Evolutionary conservation across 805 yeast species (phyloP), one percentile per base, ranked within the genome.

Genomic region (Blastobotrys chiropterorum): DNA sequence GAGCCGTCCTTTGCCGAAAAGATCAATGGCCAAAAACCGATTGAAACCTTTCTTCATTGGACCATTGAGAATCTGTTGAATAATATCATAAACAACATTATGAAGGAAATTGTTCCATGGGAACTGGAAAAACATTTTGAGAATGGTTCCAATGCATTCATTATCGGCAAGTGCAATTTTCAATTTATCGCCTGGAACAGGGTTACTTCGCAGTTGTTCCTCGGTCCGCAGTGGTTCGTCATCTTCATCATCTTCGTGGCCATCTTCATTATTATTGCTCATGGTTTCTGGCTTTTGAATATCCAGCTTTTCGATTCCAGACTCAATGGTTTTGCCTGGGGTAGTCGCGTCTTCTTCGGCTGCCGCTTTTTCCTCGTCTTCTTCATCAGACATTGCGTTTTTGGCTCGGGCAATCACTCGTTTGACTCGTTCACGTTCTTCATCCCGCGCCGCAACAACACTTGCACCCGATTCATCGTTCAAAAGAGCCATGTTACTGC

Each of bases 71-170:
- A 94, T 82, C 67, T 94, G 99, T 68, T 94, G 99, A 31, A 94
- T 85, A 56, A 94, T 81, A 69, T 94, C 99, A 74, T 92, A 94
- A 6, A 94, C 96, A 53, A 94, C 99, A 63, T 92, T 94, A 68
- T 94, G 99, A 74, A 94, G 78, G 64, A 94, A 94, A 65, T 94
- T 94, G 67, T 94, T 94, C 98, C 98, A 94, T 4, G 98, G 97
- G 67, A 83, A 89, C 55, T 77, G 72, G 67, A 90, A 83, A 63
- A 94, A 88, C 76, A 86, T 81, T 22, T 77, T 69, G 21, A 90
- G 70, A n/a, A 90, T 82, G 19, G 80, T 77, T 17, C 80, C 71
- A 31, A 90, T 75, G 53, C 89, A 81, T 38, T 78, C 76, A 66
- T 81, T 82, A 63, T 94, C 97, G 53, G 82, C 79, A 19, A 94